These are phyloP conservation scores for Lactifluus volemus DNA, from an alignment of 768 basidiomycete genomes.

Conservation along the genomic window DNA sequence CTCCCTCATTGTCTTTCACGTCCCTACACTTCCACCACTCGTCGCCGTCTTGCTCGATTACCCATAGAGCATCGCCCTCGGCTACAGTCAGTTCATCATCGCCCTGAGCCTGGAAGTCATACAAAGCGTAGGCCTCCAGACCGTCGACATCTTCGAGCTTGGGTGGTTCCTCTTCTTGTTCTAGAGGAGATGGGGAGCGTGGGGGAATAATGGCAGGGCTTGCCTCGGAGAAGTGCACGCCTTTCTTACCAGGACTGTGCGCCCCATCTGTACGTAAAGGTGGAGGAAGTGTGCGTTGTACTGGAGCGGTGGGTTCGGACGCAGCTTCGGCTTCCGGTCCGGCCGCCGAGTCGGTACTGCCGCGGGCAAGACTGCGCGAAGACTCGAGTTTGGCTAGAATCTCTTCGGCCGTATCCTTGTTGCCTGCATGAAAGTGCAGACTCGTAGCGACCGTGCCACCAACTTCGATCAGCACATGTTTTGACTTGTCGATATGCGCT, in stretches of 20 bases:
- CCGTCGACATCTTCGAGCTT: slow-evolving; percentile 22
- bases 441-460: slow-evolving; percentile 51
- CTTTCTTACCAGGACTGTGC: slow-evolving; percentile 37
- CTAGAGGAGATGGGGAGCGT: slow-evolving; percentile 28
- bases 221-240: slow-evolving; percentile 65
- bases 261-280: slow-evolving; percentile 23
- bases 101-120: slow-evolving; percentile 84
- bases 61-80: slow-evolving; percentile 72
- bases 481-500: slow-evolving; percentile 70
- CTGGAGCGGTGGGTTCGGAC: slow-evolving; percentile 4
- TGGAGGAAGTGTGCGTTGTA: slow-evolving; percentile 22
- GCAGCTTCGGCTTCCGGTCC: slow-evolving; percentile 2
- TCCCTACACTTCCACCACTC: slow-evolving; percentile 98
- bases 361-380: slow-evolving; percentile 48
- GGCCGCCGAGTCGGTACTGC: slow-evolving; percentile 16
- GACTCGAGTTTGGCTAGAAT: slow-evolving; percentile 76
- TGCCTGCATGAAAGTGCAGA: slow-evolving; percentile 79
- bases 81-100: slow-evolving; percentile 82
- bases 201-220: slow-evolving; percentile 70
- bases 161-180: neutral
- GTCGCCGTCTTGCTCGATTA: slow-evolving; percentile 79
- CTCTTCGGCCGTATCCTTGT: slow-evolving; percentile 76
- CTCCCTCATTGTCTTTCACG: slow-evolving; percentile 65
- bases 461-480: slow-evolving; percentile 76
- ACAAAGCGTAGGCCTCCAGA: slow-evolving; percentile 55